Percentiles rank a stretch among this genome's conserved stretches.
Evolutionary conservation across 1,284 basidiomycete species (phyloP).

Genomic region (Apiotrichum laibachii): DNA sequence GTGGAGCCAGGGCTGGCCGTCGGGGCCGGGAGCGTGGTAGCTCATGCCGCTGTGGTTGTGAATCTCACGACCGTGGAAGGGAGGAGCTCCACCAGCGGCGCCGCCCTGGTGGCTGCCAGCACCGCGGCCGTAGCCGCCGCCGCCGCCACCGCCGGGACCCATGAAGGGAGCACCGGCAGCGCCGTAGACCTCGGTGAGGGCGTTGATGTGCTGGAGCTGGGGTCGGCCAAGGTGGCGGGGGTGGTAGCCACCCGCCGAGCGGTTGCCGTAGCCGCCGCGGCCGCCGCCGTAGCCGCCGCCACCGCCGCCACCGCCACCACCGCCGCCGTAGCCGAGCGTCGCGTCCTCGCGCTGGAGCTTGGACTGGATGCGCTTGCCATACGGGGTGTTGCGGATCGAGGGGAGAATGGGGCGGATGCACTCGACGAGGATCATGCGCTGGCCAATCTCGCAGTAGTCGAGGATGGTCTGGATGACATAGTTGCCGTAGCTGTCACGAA

Average conservation of each 20-base stretch:
- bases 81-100: slow-evolving; percentile 17
- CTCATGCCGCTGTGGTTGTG: slow-evolving; percentile 44
- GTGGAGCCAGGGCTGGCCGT: slow-evolving; percentile 49
- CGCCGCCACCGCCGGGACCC: slow-evolving; percentile 27
- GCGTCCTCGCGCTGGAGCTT: slow-evolving; percentile 92
- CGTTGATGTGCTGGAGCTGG: slow-evolving; percentile 52
- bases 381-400: slow-evolving; percentile 93
- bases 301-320: slow-evolving; percentile 39
- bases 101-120: slow-evolving; percentile 10
- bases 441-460: slow-evolving; percentile 86
- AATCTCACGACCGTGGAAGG: slow-evolving; percentile 26
- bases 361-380: slow-evolving; percentile 96
- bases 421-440: slow-evolving; percentile 80
- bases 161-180: slow-evolving; percentile 40
- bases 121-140: slow-evolving; percentile 29
- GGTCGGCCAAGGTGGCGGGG: slow-evolving; percentile 49
- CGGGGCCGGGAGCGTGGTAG: slow-evolving; percentile 48
- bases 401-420: slow-evolving; percentile 95
- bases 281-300: slow-evolving; percentile 42
- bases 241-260: slow-evolving; percentile 36
- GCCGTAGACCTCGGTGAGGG: slow-evolving; percentile 52
- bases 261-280: slow-evolving; percentile 46
- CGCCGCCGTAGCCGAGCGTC: slow-evolving; percentile 56
- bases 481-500: slow-evolving; percentile 91
- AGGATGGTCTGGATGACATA: slow-evolving; percentile 93